Percentiles rank a stretch among this genome's conserved stretches.
These are phyloP conservation scores for Solanum corneliomulleri DNA, from an alignment of 257 asterid genomes.

Conservation along the genomic window DNA sequence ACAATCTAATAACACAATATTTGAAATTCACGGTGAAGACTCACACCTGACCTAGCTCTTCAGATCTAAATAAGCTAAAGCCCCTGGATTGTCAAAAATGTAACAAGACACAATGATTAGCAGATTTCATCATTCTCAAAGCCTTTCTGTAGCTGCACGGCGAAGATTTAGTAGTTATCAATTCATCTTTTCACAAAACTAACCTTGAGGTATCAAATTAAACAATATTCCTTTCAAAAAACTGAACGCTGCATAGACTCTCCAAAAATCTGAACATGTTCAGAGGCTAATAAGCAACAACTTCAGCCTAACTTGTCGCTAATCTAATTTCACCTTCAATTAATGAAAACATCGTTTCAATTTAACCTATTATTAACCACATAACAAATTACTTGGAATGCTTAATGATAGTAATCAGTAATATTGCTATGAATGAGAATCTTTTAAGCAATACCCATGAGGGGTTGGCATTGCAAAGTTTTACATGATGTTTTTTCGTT, in stretches of 20 bases:
- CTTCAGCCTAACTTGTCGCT: neutral
- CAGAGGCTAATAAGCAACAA: neutral
- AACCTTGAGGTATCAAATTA: neutral
- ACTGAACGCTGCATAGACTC: neutral
- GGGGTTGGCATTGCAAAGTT: constrained; percentile 97
- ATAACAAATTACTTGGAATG: too few species aligned
- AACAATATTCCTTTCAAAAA: neutral
- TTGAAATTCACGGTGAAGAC: neutral
- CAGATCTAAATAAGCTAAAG: constrained; percentile 75
- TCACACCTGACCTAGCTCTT: constrained; percentile 66
- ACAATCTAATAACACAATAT: neutral
- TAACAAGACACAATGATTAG: constrained; percentile 83
- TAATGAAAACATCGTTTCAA: neutral
- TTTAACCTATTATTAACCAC: neutral
- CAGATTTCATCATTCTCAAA: constrained; percentile 74
- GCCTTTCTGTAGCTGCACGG: constrained; percentile 70
- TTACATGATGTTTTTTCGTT: constrained; percentile 62
- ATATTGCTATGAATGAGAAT: neutral
- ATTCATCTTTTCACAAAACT: neutral
- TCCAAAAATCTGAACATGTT: neutral
- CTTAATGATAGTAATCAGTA: neutral
- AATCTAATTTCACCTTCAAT: too few species aligned
- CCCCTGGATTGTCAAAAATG: constrained; percentile 89
- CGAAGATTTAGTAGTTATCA: neutral
- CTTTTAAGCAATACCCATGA: constrained; percentile 47